These are phyloP conservation scores for Coemansia umbellata DNA, from an alignment of 192 early-diverging fungal genomes.

Conservation along the genomic window DNA sequence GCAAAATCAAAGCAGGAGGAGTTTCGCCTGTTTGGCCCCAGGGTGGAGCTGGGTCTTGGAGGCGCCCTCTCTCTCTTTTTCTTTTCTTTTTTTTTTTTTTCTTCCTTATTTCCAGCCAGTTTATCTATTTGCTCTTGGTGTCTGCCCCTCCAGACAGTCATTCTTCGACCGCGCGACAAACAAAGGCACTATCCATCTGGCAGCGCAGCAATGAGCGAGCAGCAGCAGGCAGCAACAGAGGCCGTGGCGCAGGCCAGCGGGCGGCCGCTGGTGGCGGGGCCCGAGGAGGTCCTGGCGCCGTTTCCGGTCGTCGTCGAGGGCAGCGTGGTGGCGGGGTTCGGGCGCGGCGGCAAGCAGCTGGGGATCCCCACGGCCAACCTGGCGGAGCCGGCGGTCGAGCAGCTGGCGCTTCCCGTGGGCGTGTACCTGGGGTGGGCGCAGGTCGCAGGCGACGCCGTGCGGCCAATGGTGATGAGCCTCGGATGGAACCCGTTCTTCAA, in stretches of 20 bases:
- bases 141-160: no score
- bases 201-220: not conserved
- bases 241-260: not conserved
- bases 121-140: no score
- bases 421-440: slow-evolving; percentile 96
- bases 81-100: not conserved
- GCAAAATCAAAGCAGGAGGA: no score
- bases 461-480: slow-evolving; percentile 98
- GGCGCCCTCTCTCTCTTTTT: not conserved
- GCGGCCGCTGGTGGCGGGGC: slow-evolving; percentile 56
- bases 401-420: slow-evolving; percentile 68
- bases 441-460: slow-evolving; percentile 59
- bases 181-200: no score
- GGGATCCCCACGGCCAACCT: slow-evolving; percentile 98
- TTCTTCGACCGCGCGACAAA: not conserved
- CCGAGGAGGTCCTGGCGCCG: slow-evolving; percentile 47
- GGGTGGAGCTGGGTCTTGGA: no score
- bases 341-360: slow-evolving; percentile 92
- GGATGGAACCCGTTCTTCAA: slow-evolving; percentile 99
- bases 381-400: slow-evolving; percentile 67
- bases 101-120: no score
- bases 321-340: slow-evolving; percentile 84
- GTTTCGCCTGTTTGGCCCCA: no score
- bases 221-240: not conserved
- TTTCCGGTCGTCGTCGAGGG: slow-evolving; percentile 81